Base-by-base conservation (phyloP, 306 rosid species). In the Arachis stenosperma region DNA sequence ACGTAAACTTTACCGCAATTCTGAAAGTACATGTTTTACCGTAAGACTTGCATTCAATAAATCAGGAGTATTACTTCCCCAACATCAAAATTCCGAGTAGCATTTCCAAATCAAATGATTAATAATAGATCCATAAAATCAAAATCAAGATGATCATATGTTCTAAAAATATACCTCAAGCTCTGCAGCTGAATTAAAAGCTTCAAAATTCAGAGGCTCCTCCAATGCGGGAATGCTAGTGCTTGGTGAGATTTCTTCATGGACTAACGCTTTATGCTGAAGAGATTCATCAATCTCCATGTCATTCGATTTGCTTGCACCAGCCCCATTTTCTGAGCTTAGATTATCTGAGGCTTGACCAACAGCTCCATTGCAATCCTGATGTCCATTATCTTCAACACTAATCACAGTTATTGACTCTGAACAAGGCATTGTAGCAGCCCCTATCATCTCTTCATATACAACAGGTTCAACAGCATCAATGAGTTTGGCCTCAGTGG, bases 161-260 rank as follows among this genome's bases (percentile, higher is more conserved):
- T 43, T 73, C 51, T 8, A 17, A 39, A 54, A 53, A n/a, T 80
- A 78, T 83, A 95, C 99, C 99, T 95, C 97, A 79, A 95, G 87
- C 69, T 90, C 92, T 37, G 80, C 84, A n/a, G 93, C 97, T 36
- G 90, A 86, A 79, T 77, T 83, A 75, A 83, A 77, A 39, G 58
- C 81, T 63, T 79, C 93, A 83, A 95, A 82, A 85, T 78, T 66
- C 61, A 92, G 79, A 17, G 96, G 88, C 74, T 62, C 81, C 71
- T 83, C 87, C 48, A 69, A 37, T 17, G 76, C 80, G 7, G 82
- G 78, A 80, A 65, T 40, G 41, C 59, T 69, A 10, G 67, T 68
- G 80, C 74, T 78, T 3, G 86, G 81, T 27, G 13, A 47, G 50
- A 86, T 76, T 79, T 79, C 90, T 59, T 79, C 86, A 69, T 36